Evolutionary conservation across 768 basidiomycete genomes (phyloP), one percentile per base, ranked within the genome.

Genomic region (Tricholoma saponaceum): DNA sequence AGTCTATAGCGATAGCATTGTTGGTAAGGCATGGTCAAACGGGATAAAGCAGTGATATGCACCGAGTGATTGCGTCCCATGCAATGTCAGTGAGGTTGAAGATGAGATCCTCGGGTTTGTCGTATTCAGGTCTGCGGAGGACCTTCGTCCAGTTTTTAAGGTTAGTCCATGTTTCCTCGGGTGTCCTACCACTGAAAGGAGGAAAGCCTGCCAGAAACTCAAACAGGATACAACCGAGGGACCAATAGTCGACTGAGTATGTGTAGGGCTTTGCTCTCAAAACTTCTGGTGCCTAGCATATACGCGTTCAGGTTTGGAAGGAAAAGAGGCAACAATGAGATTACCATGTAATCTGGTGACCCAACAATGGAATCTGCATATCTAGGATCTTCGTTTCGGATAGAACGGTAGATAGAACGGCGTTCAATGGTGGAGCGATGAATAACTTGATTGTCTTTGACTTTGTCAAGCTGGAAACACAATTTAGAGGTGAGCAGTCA

Each of bases 121-220:
- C 95, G 64, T 98, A 99, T 64, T 95, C 89, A 2, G 97, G 97
- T 57, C 97, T 73, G n/a, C 89, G 79, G 4, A 99, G 79, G 1
- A 94, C 93, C 60, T 90, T 90, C 16, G 87, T 85, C 97, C 97
- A 99, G 70, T 98, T 98, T 74, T 98, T 98, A 60, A 99, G 75
- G 73, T 98, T 98, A 14, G 93, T 93, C 97, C 97, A 99, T 0
- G 97, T 99, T 73, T 99, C 97, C 62, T 99, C 95, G 0, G 95
- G 90, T 0, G 90, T 94, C 39, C 89, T 84, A 16, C 97, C 97
- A 49, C 92, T 97, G 76, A 99, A 99, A 1, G 97, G 97, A 12
- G 97, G 97, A 75, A 97, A 99, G 25, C 97, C 96, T 1, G 93
- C 90, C 14, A 96, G 78, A 71, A 96, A 95, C 75, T 99, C 97